Conservation (phyloP, 2,329 filamentous ascomycete genomes). For the Monosporascus sp. region DNA sequence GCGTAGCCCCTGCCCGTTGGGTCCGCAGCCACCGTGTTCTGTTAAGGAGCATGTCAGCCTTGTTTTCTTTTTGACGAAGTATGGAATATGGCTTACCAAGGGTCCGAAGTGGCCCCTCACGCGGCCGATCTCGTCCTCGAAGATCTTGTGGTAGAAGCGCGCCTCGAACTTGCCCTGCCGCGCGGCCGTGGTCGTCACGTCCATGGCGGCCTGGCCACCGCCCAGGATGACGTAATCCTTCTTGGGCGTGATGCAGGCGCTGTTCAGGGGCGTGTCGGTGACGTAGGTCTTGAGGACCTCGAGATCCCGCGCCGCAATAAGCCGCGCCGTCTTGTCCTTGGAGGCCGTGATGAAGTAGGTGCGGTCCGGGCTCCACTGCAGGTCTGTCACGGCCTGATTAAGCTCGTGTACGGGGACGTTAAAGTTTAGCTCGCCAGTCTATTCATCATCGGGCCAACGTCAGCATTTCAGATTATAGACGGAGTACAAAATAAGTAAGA, state of each 20-base stretch:
- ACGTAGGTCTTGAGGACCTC: constrained; percentile 88
- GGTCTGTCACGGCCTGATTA: constrained; percentile 77
- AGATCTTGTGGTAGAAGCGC: constrained; percentile 99
- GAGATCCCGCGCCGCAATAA: constrained; percentile 80
- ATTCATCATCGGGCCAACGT: background rate
- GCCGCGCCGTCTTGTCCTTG: constrained; percentile 91
- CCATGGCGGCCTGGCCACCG: constrained; percentile 97
- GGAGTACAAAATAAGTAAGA: background rate
- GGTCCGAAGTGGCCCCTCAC: constrained; percentile 96
- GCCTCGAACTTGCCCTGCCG: constrained; percentile 99
- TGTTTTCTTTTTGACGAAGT: background rate
- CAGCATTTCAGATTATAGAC: no score
- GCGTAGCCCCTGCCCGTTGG: constrained; percentile 90
- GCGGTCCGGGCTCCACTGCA: constrained; percentile 90
- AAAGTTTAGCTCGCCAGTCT: constrained; percentile 75
- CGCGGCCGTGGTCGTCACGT: constrained; percentile 89
- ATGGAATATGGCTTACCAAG: constrained; percentile 39
- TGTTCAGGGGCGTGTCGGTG: constrained; percentile 94
- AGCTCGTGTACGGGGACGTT: constrained; percentile 83
- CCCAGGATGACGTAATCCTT: constrained; percentile 98
- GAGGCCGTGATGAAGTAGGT: constrained; percentile 98
- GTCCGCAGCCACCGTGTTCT: constrained; percentile 91
- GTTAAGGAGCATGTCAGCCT: background rate
- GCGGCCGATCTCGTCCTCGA: constrained; percentile 96
- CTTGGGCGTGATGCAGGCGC: constrained; percentile 85